A percentile compares a stretch with the other conserved stretches of the same genome.
These are phyloP conservation scores for Pyrus communis DNA, from an alignment of 306 rosid species.

Conservation along the genomic window DNA sequence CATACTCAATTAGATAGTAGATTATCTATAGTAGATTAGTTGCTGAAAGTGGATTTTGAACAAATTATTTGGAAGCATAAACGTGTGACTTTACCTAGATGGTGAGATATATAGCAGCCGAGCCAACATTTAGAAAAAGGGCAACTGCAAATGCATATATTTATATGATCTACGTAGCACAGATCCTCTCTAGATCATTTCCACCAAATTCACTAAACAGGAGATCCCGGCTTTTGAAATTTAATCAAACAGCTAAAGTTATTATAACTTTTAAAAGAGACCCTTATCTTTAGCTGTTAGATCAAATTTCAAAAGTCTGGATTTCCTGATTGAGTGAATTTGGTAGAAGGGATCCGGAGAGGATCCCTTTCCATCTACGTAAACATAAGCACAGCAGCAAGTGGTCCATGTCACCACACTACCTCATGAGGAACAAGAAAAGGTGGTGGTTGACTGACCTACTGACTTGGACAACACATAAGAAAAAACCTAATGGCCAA, in stretches of 20 bases:
- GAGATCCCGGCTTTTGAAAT: accelerated
- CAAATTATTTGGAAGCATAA: neutral
- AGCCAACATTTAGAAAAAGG: neutral
- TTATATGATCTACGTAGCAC: neutral
- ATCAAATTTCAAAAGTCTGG: too few species aligned
- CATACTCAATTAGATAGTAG: too few species aligned
- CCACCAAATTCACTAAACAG: too few species aligned
- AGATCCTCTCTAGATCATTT: accelerated
- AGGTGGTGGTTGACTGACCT: neutral
- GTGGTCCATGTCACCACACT: neutral
- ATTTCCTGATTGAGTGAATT: too few species aligned
- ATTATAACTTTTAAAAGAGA: too few species aligned
- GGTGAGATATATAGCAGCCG: neutral
- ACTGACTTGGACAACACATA: neutral
- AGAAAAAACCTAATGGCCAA: neutral
- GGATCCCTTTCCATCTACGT: too few species aligned
- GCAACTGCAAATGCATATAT: neutral
- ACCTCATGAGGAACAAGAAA: neutral
- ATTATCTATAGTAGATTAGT: neutral
- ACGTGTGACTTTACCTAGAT: neutral
- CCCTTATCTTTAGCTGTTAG: too few species aligned
- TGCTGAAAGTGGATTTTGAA: neutral
- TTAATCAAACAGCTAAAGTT: too few species aligned
- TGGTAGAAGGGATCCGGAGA: too few species aligned
- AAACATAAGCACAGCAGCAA: neutral